These are phyloP conservation scores for Sugiyamaella lignohabitans DNA, from an alignment of 805 yeast genomes.

Conservation along the genomic window DNA sequence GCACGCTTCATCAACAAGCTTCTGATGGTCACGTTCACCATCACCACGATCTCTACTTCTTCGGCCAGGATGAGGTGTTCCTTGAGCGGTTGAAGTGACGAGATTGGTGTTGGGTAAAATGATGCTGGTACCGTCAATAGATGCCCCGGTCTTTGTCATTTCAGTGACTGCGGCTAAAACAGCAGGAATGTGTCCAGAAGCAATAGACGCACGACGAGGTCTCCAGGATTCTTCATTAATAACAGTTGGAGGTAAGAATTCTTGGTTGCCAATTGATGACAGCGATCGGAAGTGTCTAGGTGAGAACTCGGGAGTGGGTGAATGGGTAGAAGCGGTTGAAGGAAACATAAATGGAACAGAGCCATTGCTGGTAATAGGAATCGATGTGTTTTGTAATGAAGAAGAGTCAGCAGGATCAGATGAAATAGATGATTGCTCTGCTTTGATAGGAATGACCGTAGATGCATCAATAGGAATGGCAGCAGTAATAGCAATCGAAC, in stretches of 20 bases:
- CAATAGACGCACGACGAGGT: conserved; percentile 23
- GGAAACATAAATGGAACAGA: conserved; percentile 18
- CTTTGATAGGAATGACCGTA: conserved; percentile 6
- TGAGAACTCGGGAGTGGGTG: neutral
- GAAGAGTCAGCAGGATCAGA: no score
- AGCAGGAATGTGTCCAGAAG: conserved; percentile 23
- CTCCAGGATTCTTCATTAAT: conserved; percentile 13
- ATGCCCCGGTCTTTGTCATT: conserved; percentile 7
- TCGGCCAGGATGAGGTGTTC: conserved; percentile 3
- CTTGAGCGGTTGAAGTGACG: conserved; percentile 2
- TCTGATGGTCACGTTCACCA: conserved; percentile 61
- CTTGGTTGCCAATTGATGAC: conserved; percentile 6
- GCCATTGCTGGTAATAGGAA: no score
- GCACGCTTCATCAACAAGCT: conserved; percentile 70
- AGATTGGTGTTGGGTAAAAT: conserved; percentile 1
- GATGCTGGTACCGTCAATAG: conserved; percentile 1
- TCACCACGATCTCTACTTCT: conserved; percentile 4
- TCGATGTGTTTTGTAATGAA: no score
- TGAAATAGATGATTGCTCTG: conserved; percentile 22
- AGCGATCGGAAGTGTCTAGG: conserved; percentile 7
- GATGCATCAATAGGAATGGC: neutral
- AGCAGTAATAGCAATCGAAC: no score
- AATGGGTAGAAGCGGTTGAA: neutral
- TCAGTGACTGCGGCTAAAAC: conserved; percentile 18
- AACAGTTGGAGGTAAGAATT: neutral